phyloP scores from a whole-genome alignment of 345 rosid genomes.

The Lumnitzera racemosa region DNA sequence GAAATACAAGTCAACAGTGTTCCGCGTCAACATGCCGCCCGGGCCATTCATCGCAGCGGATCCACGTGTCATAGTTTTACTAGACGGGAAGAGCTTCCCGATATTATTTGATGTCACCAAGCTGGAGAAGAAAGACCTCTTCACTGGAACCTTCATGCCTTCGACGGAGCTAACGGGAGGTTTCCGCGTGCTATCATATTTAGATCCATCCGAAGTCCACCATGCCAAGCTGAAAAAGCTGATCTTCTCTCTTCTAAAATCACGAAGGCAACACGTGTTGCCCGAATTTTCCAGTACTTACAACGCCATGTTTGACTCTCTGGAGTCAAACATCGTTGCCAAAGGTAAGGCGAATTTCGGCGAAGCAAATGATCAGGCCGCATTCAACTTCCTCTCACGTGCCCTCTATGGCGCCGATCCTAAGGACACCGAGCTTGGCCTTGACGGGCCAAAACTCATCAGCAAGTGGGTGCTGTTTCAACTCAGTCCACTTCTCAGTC shows the following conservation, averaged over 20 bases:
- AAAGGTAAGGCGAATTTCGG: slow-evolving; percentile 10
- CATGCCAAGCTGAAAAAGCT: slow-evolving; percentile 17
- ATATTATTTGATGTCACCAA: slow-evolving; percentile 22
- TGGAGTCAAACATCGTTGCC: slow-evolving; percentile 8
- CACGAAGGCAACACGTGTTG: slow-evolving; percentile 4
- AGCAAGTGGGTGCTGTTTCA: slow-evolving; percentile 15
- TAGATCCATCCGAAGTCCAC: slow-evolving; percentile 22
- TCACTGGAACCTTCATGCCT: slow-evolving; percentile 21
- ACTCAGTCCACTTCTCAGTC: slow-evolving; percentile 19
- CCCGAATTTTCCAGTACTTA: slow-evolving; percentile 16
- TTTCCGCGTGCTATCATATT: slow-evolving; percentile 16
- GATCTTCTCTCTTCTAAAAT: slow-evolving; percentile 9
- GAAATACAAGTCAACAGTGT: slow-evolving; percentile 20
- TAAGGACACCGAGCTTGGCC: slow-evolving; percentile 13
- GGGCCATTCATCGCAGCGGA: slow-evolving; percentile 17
- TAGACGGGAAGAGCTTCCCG: slow-evolving; percentile 24
- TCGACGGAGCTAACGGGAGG: slow-evolving; percentile 17
- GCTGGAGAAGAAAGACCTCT: slow-evolving; percentile 21
- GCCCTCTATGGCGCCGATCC: slow-evolving; percentile 19
- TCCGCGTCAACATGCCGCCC: slow-evolving; percentile 22
- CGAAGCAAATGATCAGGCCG: slow-evolving; percentile 1
- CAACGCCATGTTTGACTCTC: slow-evolving; percentile 3
- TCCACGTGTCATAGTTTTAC: slow-evolving; percentile 15
- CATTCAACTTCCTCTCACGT: slow-evolving; percentile 17
- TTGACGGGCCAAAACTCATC: slow-evolving; percentile 12